Evolutionary conservation across 805 yeast species (phyloP), one percentile per base, ranked within the genome.

Genomic region (Grigorovia transvaalensis): DNA sequence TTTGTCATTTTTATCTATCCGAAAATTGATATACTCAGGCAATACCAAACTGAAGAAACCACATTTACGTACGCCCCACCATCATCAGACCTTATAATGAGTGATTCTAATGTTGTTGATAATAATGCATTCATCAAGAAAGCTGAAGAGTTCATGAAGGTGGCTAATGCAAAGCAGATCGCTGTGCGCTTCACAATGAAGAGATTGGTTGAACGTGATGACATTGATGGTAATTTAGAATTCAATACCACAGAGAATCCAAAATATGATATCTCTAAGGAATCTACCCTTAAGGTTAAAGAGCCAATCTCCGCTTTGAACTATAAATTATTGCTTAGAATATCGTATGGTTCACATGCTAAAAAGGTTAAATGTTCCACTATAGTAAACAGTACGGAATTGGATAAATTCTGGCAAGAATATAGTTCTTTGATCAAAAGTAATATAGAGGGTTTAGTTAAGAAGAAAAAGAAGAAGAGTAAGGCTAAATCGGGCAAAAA

Each of bases 391-490:
- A 71, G 81, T 0, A 77, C 73, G 1, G 69, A 77, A 2, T 71
- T 90, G 57, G 87, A 82, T 56, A 65, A 71, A 53, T 90, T 90
- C 65, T 90, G 96, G 96, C 65, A 67, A 45, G 81, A 80, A 27
- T 90, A 89, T 68, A 70, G 87, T 1, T 80, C 79, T 45, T 78
- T 78, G 0, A 73, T 89, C 51, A 89, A 87, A 64, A 63, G 73
- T 20, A 90, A 93, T 4, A 80, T 86, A 66, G 71, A 71, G 2
- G 96, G 96, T 1, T 74, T 90, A 66, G 78, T 81, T 63, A 87
- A 84, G 77, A 88, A 87, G 72, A 88, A 85, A 54, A 88, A 87
- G 74, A 78, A 76, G 71, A 82, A 79, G 71, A 74, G 76, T 64
- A 75, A 46, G 17, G 48, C 35, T 4, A 56, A 52, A 29, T 42